Evolutionary conservation across 805 yeast species (phyloP), one percentile per base, ranked within the genome.

Genomic region (Saturnispora quitensis): DNA sequence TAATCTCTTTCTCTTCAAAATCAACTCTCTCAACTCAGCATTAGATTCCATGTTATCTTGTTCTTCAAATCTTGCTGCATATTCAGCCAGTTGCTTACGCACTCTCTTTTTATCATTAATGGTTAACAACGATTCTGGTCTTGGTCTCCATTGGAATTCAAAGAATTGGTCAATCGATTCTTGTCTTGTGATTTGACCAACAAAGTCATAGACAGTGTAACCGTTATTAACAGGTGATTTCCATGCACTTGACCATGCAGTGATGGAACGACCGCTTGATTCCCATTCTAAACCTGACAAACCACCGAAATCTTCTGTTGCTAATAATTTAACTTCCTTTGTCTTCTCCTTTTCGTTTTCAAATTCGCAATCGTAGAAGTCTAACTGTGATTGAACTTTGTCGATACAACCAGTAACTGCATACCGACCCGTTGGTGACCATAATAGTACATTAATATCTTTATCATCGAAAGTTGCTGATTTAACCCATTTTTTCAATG

Each of bases 121-220:
- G 55, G 82, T 74, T 65, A 93, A 79, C 58, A 83, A 69, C 2
- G 89, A 76, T 18, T 78, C 80, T 48, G 99, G 99, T 73, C 99
- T 84, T 63, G 98, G 98, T 76, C 99, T 86, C 99, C 99, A 93
- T 56, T 80, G 74, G 63, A 91, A 87, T 56, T 86, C 90, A 71
- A 82, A 86, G 79, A 93, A 89, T 51, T 83, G 86, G 61, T 87
- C 93, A 55, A 87, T 68, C 24, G 77, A 68, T 63, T 90, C 96
- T 61, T 86, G 93, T 60, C 83, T 81, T 55, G 88, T 68, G 58
- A 82, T 59, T 58, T 74, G 76, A 63, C 99, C 99, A 47, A 86
- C 83, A 68, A 87, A 77, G 67, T 89, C 95, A 72, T 76, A 90
- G 57, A 93, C 71, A 68, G 81, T 87, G 79, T 82, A 93, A 57